phyloP scores from a whole-genome alignment of 75 land plant species.

The Azolla pinnata region DNA sequence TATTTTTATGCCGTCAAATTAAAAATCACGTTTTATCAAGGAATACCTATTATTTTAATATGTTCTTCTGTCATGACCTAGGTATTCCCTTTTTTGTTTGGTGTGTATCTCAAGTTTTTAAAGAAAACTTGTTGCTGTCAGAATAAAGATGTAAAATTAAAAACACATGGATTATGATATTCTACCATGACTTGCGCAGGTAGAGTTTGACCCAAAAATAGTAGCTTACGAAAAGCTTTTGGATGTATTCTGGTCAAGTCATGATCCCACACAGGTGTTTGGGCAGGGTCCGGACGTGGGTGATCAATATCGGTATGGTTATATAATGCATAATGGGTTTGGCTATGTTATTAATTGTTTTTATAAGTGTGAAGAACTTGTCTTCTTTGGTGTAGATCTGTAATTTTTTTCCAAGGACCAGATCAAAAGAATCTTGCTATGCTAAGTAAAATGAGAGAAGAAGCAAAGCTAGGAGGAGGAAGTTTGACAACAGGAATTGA shows the following conservation, averaged over 20 bases:
- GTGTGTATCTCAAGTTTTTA: no score
- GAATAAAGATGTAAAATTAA: no score
- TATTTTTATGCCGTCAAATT: no score
- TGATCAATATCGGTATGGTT: conserved; percentile 65
- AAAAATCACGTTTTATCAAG: no score
- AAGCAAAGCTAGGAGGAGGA: conserved; percentile 33
- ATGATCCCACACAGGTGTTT: conserved; percentile 85
- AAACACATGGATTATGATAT: no score
- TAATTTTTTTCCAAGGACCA: conserved; percentile 66
- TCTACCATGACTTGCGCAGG: no score
- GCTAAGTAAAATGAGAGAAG: conserved; percentile 65
- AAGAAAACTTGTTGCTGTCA: no score
- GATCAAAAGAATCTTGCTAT: conserved; percentile 56
- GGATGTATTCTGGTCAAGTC: conserved; percentile 85
- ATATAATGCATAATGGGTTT: not conserved
- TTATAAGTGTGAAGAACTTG: not conserved
- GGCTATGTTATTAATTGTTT: not conserved
- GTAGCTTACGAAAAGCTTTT: conserved; percentile 60
- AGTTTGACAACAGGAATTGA: conserved; percentile 72
- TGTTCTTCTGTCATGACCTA: no score
- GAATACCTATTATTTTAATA: no score
- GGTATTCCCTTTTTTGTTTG: no score
- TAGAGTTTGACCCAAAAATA: conserved; percentile 76
- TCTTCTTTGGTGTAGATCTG: conserved; percentile 40
- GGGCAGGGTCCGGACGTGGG: conserved; percentile 99